Evolutionary conservation across 2,329 filamentous ascomycete genomes (phyloP).

Genomic region (Clarireedia monteithiana): DNA sequence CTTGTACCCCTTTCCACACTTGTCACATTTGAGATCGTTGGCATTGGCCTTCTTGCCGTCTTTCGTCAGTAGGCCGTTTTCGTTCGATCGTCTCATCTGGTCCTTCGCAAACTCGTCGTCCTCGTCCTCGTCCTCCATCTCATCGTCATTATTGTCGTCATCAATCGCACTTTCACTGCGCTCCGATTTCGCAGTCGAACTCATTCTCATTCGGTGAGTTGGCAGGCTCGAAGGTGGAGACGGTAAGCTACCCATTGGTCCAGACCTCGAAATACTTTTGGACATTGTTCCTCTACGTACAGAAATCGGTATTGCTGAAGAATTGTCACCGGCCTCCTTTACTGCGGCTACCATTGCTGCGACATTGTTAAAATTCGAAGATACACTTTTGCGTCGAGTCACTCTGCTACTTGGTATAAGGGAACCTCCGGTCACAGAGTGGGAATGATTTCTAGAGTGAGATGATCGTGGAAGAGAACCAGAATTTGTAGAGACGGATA

Average conservation of each 20-base stretch:
- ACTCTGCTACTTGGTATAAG: slow-evolving; percentile 79
- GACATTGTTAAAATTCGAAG: slow-evolving; percentile 66
- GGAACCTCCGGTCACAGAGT: slow-evolving; percentile 69
- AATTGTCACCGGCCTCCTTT: slow-evolving; percentile 55
- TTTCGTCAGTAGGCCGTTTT: slow-evolving; percentile 76
- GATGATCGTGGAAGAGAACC: slow-evolving; percentile 44
- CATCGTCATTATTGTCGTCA: slow-evolving; percentile 54
- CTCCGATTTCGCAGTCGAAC: slow-evolving; percentile 41
- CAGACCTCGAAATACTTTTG: slow-evolving; percentile 49
- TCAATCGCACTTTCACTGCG: slow-evolving; percentile 57
- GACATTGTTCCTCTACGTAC: slow-evolving; percentile 62
- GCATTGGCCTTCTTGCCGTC: slow-evolving; percentile 71
- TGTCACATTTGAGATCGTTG: slow-evolving; percentile 88
- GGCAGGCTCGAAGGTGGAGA: slow-evolving; percentile 64
- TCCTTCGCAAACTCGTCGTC: slow-evolving; percentile 34
- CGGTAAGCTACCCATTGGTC: slow-evolving; percentile 49
- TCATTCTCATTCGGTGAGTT: slow-evolving; percentile 40
- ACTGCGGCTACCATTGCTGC: slow-evolving; percentile 68
- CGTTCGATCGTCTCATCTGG: slow-evolving; percentile 62
- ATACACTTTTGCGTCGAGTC: slow-evolving; percentile 88
- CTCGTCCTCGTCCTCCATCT: slow-evolving; percentile 44
- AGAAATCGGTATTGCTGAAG: slow-evolving; percentile 49
- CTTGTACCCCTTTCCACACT: slow-evolving; percentile 99
- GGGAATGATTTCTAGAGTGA: slow-evolving; percentile 60
- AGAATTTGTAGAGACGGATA: slow-evolving; percentile 49